A percentile compares a stretch with the other conserved stretches of the same genome.
Evolutionary conservation across 768 basidiomycete species (phyloP).

Genomic region (Lyophyllum shimeji): DNA sequence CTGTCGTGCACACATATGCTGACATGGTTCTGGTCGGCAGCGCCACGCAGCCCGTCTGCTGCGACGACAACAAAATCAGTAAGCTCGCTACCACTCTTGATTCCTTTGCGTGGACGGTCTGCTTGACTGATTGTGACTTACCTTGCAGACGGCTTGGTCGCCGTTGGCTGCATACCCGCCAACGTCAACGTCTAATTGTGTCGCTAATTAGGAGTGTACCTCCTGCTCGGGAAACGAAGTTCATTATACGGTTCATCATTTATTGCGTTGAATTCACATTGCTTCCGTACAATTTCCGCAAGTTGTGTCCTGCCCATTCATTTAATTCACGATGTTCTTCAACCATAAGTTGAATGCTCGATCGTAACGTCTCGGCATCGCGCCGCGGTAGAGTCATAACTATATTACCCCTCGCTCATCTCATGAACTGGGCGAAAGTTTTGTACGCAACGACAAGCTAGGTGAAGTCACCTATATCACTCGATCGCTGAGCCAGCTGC

Average conservation of each 20-base stretch:
- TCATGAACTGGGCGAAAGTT: too few species aligned
- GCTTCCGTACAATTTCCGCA: too few species aligned
- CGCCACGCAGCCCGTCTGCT: not conserved
- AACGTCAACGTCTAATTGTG: not conserved
- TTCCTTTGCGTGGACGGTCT: not conserved
- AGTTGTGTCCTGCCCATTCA: too few species aligned
- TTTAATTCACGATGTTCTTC: too few species aligned
- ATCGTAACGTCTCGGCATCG: too few species aligned
- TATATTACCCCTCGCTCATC: too few species aligned
- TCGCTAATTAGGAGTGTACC: not conserved
- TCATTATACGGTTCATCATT: not conserved
- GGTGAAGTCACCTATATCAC: too few species aligned
- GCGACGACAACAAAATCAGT: not conserved
- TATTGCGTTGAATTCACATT: too few species aligned
- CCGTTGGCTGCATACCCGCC: not conserved
- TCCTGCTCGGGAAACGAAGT: not conserved
- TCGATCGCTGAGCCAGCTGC: too few species aligned
- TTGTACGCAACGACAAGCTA: too few species aligned
- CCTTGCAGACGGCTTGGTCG: not conserved
- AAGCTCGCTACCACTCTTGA: not conserved
- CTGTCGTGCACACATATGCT: not conserved
- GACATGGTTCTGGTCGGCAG: not conserved
- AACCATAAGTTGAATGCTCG: too few species aligned
- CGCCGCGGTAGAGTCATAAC: too few species aligned
- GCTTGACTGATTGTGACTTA: not conserved